A percentile compares a stretch with the other conserved stretches of the same genome.
Evolutionary conservation across 345 rosid genomes (phyloP).

Genomic region (Lepidium sativum): DNA sequence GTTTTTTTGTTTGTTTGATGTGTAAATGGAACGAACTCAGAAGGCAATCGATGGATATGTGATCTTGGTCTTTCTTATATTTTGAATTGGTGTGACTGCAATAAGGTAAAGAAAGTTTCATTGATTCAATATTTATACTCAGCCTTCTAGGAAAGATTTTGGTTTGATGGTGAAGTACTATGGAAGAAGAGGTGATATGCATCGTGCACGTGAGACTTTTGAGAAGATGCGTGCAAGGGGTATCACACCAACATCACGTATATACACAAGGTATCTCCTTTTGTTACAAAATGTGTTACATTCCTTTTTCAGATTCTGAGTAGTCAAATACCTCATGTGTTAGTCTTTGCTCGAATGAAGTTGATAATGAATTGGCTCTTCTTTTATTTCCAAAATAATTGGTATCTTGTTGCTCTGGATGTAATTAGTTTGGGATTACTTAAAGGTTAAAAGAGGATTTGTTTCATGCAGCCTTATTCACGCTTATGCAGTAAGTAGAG

Average conservation of each 20-base stretch:
- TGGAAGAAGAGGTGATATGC: slow-evolving; percentile 94
- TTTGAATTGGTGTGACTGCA: neutral
- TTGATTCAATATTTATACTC: slow-evolving; percentile 10
- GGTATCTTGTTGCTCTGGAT: neutral
- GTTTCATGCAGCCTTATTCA: slow-evolving; percentile 94
- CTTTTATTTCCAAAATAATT: neutral
- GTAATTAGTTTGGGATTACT: slow-evolving; percentile 10
- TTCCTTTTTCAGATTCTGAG: neutral
- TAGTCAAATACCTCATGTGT: neutral
- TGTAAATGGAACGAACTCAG: neutral
- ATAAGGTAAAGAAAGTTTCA: neutral
- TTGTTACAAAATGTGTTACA: neutral
- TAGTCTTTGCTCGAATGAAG: neutral
- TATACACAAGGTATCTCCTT: slow-evolving; percentile 63
- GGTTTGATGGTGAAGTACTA: slow-evolving; percentile 90
- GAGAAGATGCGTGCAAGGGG: slow-evolving; percentile 92
- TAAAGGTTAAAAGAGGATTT: slow-evolving; percentile 31
- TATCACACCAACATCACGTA: slow-evolving; percentile 82
- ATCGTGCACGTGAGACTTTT: slow-evolving; percentile 88
- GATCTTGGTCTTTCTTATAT: neutral
- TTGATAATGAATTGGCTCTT: neutral
- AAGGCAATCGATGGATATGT: neutral
- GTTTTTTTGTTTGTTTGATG: neutral
- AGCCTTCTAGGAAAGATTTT: slow-evolving; percentile 97
- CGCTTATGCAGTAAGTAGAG: slow-evolving; percentile 97